These are phyloP conservation scores for Rhynchospora breviuscula DNA, from an alignment of 176 grass and related monocot species.

Conservation along the genomic window DNA sequence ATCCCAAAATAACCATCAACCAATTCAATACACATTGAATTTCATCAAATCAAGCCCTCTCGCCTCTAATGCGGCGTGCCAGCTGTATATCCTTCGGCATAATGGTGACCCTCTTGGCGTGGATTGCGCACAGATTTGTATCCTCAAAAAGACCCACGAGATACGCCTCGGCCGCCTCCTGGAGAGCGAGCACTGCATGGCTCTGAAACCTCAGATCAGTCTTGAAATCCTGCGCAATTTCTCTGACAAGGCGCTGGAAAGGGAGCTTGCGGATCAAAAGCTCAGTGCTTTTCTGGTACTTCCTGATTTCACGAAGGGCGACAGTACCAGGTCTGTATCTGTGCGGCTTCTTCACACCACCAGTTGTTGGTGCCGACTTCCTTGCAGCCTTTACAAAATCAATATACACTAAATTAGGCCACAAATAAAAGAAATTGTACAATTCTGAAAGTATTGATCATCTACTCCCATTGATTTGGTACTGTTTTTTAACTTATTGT, in stretches of 20 bases:
- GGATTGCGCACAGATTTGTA: slow-evolving; percentile 19
- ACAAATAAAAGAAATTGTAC: not conserved
- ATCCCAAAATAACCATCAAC: not conserved
- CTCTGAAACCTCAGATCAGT: slow-evolving; percentile 71
- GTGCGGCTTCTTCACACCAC: slow-evolving; percentile 90
- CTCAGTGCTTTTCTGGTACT: slow-evolving; percentile 94
- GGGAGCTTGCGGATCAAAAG: slow-evolving; percentile 81
- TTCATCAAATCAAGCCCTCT: slow-evolving; percentile 53
- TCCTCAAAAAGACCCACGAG: slow-evolving; percentile 26
- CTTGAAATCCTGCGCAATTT: slow-evolving; percentile 96
- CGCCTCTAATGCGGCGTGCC: slow-evolving; percentile 66
- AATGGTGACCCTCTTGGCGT: slow-evolving; percentile 27
- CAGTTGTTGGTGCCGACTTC: slow-evolving; percentile 77
- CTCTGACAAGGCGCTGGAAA: slow-evolving; percentile 58
- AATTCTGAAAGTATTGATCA: not conserved
- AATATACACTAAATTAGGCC: not conserved
- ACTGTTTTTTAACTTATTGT: too few relatives aligned
- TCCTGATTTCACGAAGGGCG: slow-evolving; percentile 57
- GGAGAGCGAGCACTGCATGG: slow-evolving; percentile 55
- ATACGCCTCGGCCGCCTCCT: slow-evolving; percentile 76
- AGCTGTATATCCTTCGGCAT: slow-evolving; percentile 73
- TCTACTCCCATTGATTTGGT: not conserved
- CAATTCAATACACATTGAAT: not conserved
- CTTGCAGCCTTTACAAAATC: slow-evolving; percentile 35
- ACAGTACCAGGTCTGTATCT: slow-evolving; percentile 61